Conservation (phyloP, 352 stramenopile genomes). For the Phytopythium montanum region DNA sequence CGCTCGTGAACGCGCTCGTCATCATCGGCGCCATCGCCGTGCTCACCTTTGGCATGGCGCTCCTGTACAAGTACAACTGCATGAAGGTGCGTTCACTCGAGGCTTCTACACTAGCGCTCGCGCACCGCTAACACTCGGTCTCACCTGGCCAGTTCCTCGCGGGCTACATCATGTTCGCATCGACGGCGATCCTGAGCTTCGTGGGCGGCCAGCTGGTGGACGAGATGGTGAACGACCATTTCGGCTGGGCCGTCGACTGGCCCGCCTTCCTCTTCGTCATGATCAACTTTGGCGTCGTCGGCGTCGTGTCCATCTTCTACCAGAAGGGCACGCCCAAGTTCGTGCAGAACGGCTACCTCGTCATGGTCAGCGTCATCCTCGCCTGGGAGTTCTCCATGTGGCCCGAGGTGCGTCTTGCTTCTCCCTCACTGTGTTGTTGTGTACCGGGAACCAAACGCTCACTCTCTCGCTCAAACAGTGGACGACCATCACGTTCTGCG, state of each 20-base stretch:
- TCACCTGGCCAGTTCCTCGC: constrained; percentile 46
- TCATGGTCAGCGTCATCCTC: constrained; percentile 95
- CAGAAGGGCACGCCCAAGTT: constrained; percentile 81
- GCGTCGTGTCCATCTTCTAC: constrained; percentile 90
- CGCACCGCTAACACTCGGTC: not conserved
- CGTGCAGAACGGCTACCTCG: constrained; percentile 93
- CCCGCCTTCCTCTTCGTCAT: constrained; percentile 85
- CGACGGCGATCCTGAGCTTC: constrained; percentile 82
- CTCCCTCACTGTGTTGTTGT: not conserved
- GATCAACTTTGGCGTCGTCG: constrained; percentile 89
- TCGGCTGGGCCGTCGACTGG: constrained; percentile 75
- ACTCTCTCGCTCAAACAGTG: constrained; percentile 30
- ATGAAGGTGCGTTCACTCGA: constrained; percentile 35
- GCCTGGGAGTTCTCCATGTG: constrained; percentile 97
- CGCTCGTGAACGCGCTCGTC: constrained; percentile 85
- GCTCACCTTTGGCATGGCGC: constrained; percentile 87
- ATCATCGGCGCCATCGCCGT: constrained; percentile 85
- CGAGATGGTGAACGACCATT: constrained; percentile 70
- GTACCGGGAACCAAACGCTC: not conserved
- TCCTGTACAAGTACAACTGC: constrained; percentile 90
- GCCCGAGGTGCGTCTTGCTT: constrained; percentile 78
- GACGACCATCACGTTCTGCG: constrained; percentile 89
- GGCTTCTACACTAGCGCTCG: not conserved
- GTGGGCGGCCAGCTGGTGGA: constrained; percentile 84
- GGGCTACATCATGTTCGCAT: constrained; percentile 90